A percentile compares a stretch with the other conserved stretches of the same genome.
Conservation (phyloP, 257 asterid genomes). For the Fraxinus cuspidata region DNA sequence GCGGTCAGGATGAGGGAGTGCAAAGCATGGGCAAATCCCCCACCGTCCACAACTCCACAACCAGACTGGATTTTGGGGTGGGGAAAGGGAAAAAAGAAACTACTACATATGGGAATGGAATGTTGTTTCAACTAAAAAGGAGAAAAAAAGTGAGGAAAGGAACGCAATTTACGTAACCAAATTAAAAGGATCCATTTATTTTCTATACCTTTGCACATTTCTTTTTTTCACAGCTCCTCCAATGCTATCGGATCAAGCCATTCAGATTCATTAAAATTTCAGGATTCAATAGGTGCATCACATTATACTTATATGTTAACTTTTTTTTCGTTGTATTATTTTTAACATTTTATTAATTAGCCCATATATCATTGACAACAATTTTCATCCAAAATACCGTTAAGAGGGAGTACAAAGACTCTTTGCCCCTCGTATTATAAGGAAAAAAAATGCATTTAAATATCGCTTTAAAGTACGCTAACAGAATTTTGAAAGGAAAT, state of each 20-base stretch:
- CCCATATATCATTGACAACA: too few relatives aligned
- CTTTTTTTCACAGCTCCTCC: neutral
- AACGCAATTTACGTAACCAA: constrained; percentile 46
- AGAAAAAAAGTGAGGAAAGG: constrained; percentile 30
- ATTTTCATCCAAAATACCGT: too few relatives aligned
- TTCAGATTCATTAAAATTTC: neutral
- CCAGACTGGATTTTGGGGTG: neutral
- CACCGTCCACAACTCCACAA: constrained; percentile 2
- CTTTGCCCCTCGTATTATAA: too few relatives aligned
- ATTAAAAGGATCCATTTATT: constrained; percentile 13
- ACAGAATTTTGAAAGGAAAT: too few relatives aligned
- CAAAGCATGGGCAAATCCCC: neutral
- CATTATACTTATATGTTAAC: too few relatives aligned
- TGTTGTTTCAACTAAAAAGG: neutral
- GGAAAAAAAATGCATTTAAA: too few relatives aligned
- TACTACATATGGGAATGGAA: constrained; percentile 15
- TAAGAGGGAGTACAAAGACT: too few relatives aligned
- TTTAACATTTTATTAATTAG: too few relatives aligned
- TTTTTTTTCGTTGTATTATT: too few relatives aligned
- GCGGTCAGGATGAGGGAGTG: neutral
- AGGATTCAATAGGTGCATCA: too few relatives aligned
- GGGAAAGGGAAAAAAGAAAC: neutral
- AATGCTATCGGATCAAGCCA: neutral
- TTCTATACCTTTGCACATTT: neutral
- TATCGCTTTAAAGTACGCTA: too few relatives aligned